Base-by-base conservation (phyloP, 2,329 filamentous ascomycete species). In the Fusarium kyushuense region DNA sequence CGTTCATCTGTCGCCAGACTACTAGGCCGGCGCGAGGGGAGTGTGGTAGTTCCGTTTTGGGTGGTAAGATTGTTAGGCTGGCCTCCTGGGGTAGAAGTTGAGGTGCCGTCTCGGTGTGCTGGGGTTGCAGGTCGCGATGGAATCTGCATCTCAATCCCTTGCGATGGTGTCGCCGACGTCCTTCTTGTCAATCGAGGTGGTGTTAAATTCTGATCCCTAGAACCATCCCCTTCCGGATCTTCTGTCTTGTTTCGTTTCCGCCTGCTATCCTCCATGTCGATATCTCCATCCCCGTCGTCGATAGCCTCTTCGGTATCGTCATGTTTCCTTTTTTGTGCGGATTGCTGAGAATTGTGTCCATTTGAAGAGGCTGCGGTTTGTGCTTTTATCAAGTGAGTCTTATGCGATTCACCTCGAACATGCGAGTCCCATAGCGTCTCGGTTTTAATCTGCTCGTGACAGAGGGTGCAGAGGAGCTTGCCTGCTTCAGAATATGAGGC, bases 381-480 rank as follows among this genome's bases (percentile, higher is more conserved):
- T 40, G 52, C 65, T 51, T 66, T 75, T 60, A 62, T 70, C 25
- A 72, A 58, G 10, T 63, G 67, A 43, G 71, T 61, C 71, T 67
- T 69, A 71, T 86, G 88, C 62, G 64, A 79, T 40, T 80, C 74
- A 65, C 83, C 80, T 48, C 82, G 81, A 36, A 88, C 65, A 73
- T 93, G 91, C 14, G 81, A 79, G 21, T 91, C 86, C 91, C 91
- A 93, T 32, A 90, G 80, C 2, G 84, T 80, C 71, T 93, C 90
- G 43, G 86, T 84, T 77, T 90, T 91, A 73, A 93, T 76, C 36
- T 84, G 80, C 48, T 89, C 83, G 74, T 86, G 87, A 75, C 91
- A 94, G 25, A 90, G 78, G 63, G 84, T 86, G 80, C 91, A 94
- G 29, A 88, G 80, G 1, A 93, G 85, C 73, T 88, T 89, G 63